Evolutionary conservation across 2,329 filamentous ascomycete genomes (phyloP), one percentile per base, ranked within the genome.

Genomic region (Dryadomyces quercivorus): DNA sequence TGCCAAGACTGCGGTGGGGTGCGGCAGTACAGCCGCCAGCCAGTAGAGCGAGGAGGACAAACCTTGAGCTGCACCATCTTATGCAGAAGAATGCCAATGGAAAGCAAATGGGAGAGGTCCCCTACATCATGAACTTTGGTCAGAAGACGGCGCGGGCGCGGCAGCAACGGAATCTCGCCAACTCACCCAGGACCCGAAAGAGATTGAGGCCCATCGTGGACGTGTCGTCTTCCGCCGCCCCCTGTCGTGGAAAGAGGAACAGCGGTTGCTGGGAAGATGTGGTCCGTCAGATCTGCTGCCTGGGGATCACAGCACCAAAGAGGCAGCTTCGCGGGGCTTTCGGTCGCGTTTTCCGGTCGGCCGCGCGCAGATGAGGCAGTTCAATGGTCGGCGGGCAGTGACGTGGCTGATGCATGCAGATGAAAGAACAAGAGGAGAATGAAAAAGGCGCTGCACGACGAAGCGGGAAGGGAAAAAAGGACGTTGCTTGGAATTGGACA

Each of bases 41-140:
- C 16, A 5, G n/a, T 2, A 21, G 15, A 9, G 22, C 20, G 36
- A 8, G 48, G 5, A 44, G 8, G n/a, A 70, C 83, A 58, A 76
- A 96, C 92, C 67, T 88, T 95, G 48, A 93, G 84, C 67, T 86
- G 82, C 63, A 85, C 84, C 90, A 98, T 98, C 78, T 98, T 98
- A 69, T 95, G 90, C 59, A 98, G 77, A 58, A 98, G 77, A 64
- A 98, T 95, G 64, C 95, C 77, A 67, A 98, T 95, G 53, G 92
- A 97, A 60, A 86, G 77, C 64, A 98, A 75, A 77, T 98, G 93
- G 76, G 90, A 96, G 68, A 98, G 81, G 77, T 98, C 93, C 74
- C 84, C 91, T 95, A 18, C 15, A 42, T 40, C 9, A 45, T 21
- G 22, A 36, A 5, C 8, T n/a, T 16, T 1, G 22, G 18, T 15